phyloP scores from a whole-genome alignment of 2,329 filamentous ascomycete species.

The Pseudomassariella vexata region DNA sequence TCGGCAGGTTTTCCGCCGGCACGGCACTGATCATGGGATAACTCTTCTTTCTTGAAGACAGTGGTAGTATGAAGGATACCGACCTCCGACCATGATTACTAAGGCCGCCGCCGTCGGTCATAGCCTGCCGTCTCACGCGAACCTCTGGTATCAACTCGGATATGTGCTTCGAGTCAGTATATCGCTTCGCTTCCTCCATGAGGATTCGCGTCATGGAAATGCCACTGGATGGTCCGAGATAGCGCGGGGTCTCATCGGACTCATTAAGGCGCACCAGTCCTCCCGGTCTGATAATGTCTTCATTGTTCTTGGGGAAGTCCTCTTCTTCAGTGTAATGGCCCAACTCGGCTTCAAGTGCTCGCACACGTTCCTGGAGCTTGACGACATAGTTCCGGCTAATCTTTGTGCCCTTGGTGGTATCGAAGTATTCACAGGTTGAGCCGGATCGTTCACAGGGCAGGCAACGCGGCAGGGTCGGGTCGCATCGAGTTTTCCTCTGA shows the following conservation, averaged over 20 bases:
- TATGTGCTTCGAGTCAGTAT: constrained; percentile 84
- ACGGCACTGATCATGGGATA: constrained; percentile 87
- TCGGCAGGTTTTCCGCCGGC: constrained; percentile 71
- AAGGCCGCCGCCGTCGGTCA: constrained; percentile 11
- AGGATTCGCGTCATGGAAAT: constrained; percentile 92
- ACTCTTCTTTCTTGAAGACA: constrained; percentile 67
- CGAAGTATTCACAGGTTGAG: constrained; percentile 90
- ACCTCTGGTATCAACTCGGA: constrained; percentile 82
- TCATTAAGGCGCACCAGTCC: constrained; percentile 81
- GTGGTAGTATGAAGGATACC: constrained; percentile 53
- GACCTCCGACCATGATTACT: constrained; percentile 43
- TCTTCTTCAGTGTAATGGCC: constrained; percentile 74
- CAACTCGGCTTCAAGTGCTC: constrained; percentile 75
- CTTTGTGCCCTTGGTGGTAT: constrained; percentile 78
- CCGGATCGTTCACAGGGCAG: constrained; percentile 88
- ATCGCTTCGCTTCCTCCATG: constrained; percentile 94
- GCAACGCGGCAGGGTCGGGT: constrained; percentile 86
- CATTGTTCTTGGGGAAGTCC: constrained; percentile 62
- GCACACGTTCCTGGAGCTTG: constrained; percentile 80
- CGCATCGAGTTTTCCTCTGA: constrained; percentile 93
- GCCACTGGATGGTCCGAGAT: constrained; percentile 88
- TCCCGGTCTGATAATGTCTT: constrained; percentile 81
- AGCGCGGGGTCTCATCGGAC: constrained; percentile 79
- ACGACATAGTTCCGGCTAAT: constrained; percentile 91
- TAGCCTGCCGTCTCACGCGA: constrained; percentile 49